Base-by-base conservation (phyloP, 208 protist species). In the Leishmania gerbilli region DNA sequence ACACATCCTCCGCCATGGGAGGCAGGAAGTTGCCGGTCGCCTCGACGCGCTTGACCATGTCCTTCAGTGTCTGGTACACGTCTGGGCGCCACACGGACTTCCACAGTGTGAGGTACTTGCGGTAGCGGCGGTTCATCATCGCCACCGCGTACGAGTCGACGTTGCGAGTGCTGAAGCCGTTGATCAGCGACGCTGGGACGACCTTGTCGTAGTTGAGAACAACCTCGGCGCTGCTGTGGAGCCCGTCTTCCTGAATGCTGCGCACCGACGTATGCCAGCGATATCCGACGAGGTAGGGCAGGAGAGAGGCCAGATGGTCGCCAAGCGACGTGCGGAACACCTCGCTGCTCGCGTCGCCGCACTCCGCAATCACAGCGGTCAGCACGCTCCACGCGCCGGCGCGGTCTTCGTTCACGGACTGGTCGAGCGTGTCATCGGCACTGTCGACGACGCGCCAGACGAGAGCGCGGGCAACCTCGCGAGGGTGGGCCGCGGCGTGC, bases 371-470 rank as follows among this genome's bases (percentile, higher is more conserved):
- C 19, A 97, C 90, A 15, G 87, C 85, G 40, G 91, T 93, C 7
- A 97, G 83, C 68, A 97, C 47, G 0, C 55, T 58, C 94, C 94
- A 97, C 45, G 94, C 94, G 34, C 94, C 94, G 21, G 90, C 71
- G 17, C 94, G 90, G 81, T 96, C 93, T 9, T 84, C 56, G 74
- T 76, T 77, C 74, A 81, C 82, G 77, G 83, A 42, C 68, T 82
- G 65, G 74, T 89, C 83, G 60, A 85, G 53, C 21, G 82, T 64
- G 71, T 85, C 85, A 58, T 92, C 89, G 11, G 92, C 91, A 27
- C 91, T 93, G 83, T 97, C 94, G 40, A 93, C 91, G 9, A 97
- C 87, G 47, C 94, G 92, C 92, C 92, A 97, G 1, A 94, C 86
- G 4, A 97, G 86, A 3, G 94, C 92, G 21, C 89, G 91, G 17